Percentiles rank a stretch among this genome's conserved stretches.
Evolutionary conservation across 805 yeast species (phyloP).

Genomic region (Diddensiella caesifluorescens): DNA sequence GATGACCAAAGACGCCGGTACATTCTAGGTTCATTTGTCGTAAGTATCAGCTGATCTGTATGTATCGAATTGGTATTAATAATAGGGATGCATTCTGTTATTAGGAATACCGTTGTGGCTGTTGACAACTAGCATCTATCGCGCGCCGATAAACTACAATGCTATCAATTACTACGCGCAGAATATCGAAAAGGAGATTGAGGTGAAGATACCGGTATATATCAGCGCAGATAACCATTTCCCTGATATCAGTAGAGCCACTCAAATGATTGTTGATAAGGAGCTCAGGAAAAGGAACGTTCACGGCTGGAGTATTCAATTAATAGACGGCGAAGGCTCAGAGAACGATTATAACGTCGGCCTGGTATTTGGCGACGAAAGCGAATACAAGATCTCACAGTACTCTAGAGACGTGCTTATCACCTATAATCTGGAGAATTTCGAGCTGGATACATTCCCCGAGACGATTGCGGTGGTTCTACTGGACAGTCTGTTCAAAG

Average conservation of each 20-base stretch:
- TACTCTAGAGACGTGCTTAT: conserved; percentile 38
- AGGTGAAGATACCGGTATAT: conserved; percentile 27
- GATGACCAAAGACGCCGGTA: too few relatives aligned
- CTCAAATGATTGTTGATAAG: conserved; percentile 43
- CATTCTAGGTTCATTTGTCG: too few relatives aligned
- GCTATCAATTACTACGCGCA: conserved; percentile 36
- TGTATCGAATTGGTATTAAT: too few relatives aligned
- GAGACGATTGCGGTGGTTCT: conserved; percentile 51
- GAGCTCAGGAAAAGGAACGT: conserved; percentile 30
- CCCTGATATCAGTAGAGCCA: conserved; percentile 62
- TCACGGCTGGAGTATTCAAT: conserved; percentile 29
- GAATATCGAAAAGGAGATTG: conserved; percentile 26
- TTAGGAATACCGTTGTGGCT: conserved; percentile 59
- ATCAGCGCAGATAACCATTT: conserved; percentile 43
- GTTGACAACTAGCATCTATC: conserved; percentile 53
- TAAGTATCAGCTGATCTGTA: too few relatives aligned
- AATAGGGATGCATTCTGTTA: conserved; percentile 24
- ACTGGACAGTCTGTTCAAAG: conserved; percentile 41
- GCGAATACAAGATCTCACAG: conserved; percentile 42
- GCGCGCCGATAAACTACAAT: conserved; percentile 54
- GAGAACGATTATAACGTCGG: conserved; percentile 37
- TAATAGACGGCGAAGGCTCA: conserved; percentile 24
- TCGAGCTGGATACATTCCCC: conserved; percentile 58
- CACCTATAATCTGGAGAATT: conserved; percentile 39
- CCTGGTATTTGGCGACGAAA: conserved; percentile 34